These are phyloP conservation scores for Boletus rubescentipes DNA, from an alignment of 768 basidiomycete species.

Conservation along the genomic window DNA sequence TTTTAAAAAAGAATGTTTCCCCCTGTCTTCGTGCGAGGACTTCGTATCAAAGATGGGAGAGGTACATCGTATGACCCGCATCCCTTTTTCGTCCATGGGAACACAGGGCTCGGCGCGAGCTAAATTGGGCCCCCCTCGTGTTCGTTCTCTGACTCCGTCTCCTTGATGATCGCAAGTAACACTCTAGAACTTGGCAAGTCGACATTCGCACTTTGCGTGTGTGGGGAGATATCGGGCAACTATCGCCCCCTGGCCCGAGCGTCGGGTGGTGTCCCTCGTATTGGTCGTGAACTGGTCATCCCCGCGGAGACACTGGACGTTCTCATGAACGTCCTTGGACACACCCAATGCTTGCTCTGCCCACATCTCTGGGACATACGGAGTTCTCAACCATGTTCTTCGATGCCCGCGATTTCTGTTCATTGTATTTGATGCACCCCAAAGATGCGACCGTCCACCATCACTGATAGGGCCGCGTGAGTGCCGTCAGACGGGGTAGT, in stretches of 20 bases:
- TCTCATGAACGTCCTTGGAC: not conserved
- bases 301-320: not conserved
- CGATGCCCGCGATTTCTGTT: not conserved
- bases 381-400: not conserved
- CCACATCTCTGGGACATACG: not conserved
- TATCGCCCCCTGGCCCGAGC: not conserved
- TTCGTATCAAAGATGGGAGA: not conserved
- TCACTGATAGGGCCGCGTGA: not conserved
- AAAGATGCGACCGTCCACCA: not conserved
- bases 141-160: not conserved
- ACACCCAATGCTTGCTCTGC: not conserved
- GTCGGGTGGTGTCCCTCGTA: not conserved
- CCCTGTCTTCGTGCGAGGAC: not conserved
- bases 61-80: not conserved
- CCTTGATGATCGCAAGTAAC: conserved; percentile 20
- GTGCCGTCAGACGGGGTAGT: not conserved
- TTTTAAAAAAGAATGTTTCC: too few relatives aligned
- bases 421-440: not conserved
- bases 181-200: not conserved
- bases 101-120: not conserved
- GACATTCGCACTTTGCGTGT: not conserved
- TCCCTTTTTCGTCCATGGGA: conserved; percentile 1
- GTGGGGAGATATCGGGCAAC: not conserved
- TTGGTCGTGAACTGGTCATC: not conserved
- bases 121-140: not conserved